Evolutionary conservation across 208 protist genomes (phyloP).

Genomic region (Crithidia brevicula): DNA sequence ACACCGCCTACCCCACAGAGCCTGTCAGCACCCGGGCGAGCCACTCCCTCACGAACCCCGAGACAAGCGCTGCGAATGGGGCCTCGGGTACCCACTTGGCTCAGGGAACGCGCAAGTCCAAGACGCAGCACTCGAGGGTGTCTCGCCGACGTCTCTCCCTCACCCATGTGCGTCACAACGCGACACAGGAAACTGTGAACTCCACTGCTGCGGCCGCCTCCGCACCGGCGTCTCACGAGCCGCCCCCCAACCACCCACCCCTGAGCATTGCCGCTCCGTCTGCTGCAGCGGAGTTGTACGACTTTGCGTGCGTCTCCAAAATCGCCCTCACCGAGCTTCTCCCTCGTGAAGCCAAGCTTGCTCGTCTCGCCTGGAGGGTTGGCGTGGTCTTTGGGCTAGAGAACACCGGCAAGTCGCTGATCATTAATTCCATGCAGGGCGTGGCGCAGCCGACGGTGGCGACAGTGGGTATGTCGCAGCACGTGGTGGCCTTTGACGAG

Average conservation of each 20-base stretch:
- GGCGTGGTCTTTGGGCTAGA: conserved; percentile 79
- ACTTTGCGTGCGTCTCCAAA: conserved; percentile 59
- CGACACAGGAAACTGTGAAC: not conserved
- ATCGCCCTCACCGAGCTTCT: conserved; percentile 77
- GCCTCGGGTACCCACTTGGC: not conserved
- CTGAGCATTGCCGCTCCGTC: conserved; percentile 2
- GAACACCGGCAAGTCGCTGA: conserved; percentile 85
- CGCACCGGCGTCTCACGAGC: not conserved
- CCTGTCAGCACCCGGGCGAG: not conserved
- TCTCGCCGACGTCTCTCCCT: conserved; percentile 10
- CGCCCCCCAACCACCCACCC: not conserved
- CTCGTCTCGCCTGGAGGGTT: conserved; percentile 59
- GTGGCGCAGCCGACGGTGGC: conserved; percentile 66
- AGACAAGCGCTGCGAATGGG: not conserved
- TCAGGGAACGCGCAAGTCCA: not conserved
- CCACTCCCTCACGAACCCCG: not conserved
- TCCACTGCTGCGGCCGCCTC: not conserved
- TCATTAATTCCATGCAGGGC: conserved; percentile 77
- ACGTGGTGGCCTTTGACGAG: conserved; percentile 78
- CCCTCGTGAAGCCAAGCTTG: conserved; percentile 65
- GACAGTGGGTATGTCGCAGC: conserved; percentile 76
- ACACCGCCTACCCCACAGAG: not conserved
- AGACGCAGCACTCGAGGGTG: not conserved
- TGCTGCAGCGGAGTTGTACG: conserved; percentile 31
- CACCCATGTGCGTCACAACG: conserved; percentile 6